phyloP scores from a whole-genome alignment of 768 basidiomycete species.

The Boletus patriciae region DNA sequence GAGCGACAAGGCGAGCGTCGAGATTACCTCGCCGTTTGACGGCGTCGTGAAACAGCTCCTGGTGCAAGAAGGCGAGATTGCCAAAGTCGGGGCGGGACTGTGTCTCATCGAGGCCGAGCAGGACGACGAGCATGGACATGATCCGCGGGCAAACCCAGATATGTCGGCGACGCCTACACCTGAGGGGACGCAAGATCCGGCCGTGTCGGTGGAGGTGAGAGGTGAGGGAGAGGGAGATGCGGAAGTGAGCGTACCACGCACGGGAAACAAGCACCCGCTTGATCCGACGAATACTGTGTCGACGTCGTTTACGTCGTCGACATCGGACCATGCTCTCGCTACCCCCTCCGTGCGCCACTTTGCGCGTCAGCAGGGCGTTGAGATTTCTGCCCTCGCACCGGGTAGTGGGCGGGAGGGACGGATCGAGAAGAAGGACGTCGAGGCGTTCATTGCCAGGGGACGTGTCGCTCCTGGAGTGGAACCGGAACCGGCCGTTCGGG shows the following conservation, averaged over 20 bases:
- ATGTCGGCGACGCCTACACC: background rate
- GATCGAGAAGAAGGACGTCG: conserved; percentile 73
- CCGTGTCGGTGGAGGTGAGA: background rate
- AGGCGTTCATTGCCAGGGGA: conserved; percentile 48
- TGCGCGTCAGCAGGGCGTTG: conserved; percentile 63
- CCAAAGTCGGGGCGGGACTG: conserved; percentile 76
- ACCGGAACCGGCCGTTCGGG: background rate
- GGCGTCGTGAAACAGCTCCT: conserved; percentile 71
- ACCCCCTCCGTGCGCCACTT: conserved; percentile 78
- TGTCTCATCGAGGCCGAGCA: conserved; percentile 83
- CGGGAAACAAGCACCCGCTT: conserved; percentile 51
- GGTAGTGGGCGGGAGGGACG: conserved; percentile 77
- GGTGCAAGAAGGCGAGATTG: conserved; percentile 78
- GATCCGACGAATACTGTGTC: conserved; percentile 50
- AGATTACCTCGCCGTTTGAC: conserved; percentile 86
- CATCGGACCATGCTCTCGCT: conserved; percentile 51
- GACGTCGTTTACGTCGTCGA: conserved; percentile 16
- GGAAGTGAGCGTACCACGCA: background rate
- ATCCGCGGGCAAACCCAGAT: background rate
- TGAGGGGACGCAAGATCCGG: conserved; percentile 15
- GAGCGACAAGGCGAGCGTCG: conserved; percentile 88
- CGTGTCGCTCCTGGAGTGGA: conserved; percentile 4
- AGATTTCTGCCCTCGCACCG: conserved; percentile 54
- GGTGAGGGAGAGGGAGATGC: background rate
- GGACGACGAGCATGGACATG: conserved; percentile 33